Evolutionary conservation across 2,329 filamentous ascomycete genomes (phyloP).

Genomic region (Stemphylium beticola): DNA sequence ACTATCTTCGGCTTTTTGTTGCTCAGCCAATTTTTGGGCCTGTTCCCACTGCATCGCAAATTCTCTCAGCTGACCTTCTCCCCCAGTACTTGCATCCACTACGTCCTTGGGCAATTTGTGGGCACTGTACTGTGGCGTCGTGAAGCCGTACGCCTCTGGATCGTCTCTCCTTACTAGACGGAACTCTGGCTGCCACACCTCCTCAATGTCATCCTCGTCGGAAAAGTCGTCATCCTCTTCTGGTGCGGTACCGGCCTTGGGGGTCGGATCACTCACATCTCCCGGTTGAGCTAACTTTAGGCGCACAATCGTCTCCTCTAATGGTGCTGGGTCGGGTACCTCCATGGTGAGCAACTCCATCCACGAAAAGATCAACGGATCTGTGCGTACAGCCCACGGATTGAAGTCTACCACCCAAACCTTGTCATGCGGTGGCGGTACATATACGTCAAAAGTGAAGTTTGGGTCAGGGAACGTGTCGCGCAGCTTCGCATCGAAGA

Average conservation of each 20-base stretch:
- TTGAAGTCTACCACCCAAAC: constrained; percentile 94
- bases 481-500: constrained; percentile 77
- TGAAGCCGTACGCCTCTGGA: constrained; percentile 86
- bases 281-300: constrained; percentile 16
- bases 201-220: constrained; percentile 59
- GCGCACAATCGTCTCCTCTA: constrained; percentile 39
- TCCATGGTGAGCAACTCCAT: constrained; percentile 78
- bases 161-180: constrained; percentile 83
- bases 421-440: constrained; percentile 75
- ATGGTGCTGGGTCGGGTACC: constrained; percentile 52
- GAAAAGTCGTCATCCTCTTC: constrained; percentile 30
- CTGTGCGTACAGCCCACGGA: constrained; percentile 88
- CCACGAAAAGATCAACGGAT: constrained; percentile 90
- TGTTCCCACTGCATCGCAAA: constrained; percentile 59
- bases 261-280: constrained; percentile 4
- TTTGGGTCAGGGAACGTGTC: constrained; percentile 81
- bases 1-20: constrained; percentile 49
- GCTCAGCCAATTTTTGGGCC: constrained; percentile 50
- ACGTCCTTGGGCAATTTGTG: constrained; percentile 96
- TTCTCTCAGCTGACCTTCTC: constrained; percentile 77
- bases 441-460: constrained; percentile 92
- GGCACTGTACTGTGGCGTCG: constrained; percentile 85
- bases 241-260: background rate
- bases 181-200: constrained; percentile 73
- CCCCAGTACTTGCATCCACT: constrained; percentile 68